Percentiles rank a stretch among this genome's conserved stretches.
These are phyloP conservation scores for Candida nemodendra DNA, from an alignment of 805 yeast species.

Conservation along the genomic window DNA sequence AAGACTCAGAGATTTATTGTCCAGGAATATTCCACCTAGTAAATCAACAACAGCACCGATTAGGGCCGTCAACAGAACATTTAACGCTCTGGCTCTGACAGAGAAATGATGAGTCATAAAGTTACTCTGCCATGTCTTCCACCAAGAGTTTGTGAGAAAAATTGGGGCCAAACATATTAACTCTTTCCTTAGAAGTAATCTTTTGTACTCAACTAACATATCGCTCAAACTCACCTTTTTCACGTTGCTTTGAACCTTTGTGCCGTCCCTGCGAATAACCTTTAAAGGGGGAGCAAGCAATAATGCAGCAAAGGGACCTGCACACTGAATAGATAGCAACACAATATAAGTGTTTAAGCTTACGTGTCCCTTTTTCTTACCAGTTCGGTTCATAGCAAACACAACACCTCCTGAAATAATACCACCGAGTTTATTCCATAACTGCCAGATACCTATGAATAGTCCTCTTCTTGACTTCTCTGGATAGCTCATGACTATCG, in stretches of 20 bases:
- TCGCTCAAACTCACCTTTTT: constrained; percentile 4
- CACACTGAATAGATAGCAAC: constrained; percentile 23
- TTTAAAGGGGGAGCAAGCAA: constrained; percentile 23
- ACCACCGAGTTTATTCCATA: constrained; percentile 22
- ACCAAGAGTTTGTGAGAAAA: constrained; percentile 18
- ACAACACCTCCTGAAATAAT: constrained; percentile 25
- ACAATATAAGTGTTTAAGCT: constrained; percentile 22
- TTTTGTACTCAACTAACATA: constrained; percentile 1
- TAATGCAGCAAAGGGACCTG: constrained; percentile 19
- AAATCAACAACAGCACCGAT: constrained; percentile 15
- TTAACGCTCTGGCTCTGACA: constrained; percentile 22
- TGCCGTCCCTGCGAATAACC: constrained; percentile 29
- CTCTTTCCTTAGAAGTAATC: constrained; percentile 15
- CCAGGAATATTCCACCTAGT: constrained; percentile 15
- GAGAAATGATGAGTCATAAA: constrained; percentile 1
- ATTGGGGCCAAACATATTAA: constrained; percentile 18
- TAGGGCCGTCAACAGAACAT: constrained; percentile 18
- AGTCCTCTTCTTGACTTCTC: constrained; percentile 17
- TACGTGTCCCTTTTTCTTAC: constrained; percentile 16
- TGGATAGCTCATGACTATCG: constrained; percentile 25
- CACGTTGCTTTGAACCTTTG: constrained; percentile 3
- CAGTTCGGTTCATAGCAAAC: constrained; percentile 11
- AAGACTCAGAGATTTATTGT: constrained; percentile 9
- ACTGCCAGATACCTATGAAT: constrained; percentile 27
- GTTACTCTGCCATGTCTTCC: constrained; percentile 18